A percentile compares a stretch with the other conserved stretches of the same genome.
These are phyloP conservation scores for Lentinula edodes DNA, from an alignment of 768 basidiomycete species.

Conservation along the genomic window DNA sequence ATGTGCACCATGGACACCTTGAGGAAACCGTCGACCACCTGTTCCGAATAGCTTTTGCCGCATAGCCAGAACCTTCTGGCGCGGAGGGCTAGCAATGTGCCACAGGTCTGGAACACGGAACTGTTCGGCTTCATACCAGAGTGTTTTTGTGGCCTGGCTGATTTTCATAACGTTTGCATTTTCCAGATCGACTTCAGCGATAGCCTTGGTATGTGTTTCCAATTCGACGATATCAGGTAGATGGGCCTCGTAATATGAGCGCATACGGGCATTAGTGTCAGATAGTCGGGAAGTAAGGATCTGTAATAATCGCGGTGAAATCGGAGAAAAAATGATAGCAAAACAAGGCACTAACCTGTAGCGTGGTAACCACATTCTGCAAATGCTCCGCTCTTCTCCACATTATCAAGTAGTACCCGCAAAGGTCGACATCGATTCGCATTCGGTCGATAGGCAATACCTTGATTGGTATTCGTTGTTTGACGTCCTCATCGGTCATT, in stretches of 20 bases:
- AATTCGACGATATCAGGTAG: constrained; percentile 40
- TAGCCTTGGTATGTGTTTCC: constrained; percentile 38
- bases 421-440: constrained; percentile 75
- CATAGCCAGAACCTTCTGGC: constrained; percentile 58
- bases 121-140: constrained; percentile 69
- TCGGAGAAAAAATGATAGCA: constrained; percentile 2
- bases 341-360: constrained; percentile 35
- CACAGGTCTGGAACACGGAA: constrained; percentile 62
- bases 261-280: constrained; percentile 49
- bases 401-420: constrained; percentile 70
- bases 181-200: constrained; percentile 47
- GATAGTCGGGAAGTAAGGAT: constrained; percentile 50
- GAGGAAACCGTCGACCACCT: constrained; percentile 42
- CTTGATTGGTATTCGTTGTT: constrained; percentile 7
- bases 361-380: constrained; percentile 53
- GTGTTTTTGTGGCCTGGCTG: constrained; percentile 57
- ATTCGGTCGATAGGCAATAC: constrained; percentile 58
- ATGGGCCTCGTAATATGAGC: constrained; percentile 53
- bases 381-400: constrained; percentile 63
- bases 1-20: constrained; percentile 50
- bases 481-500: neutral
- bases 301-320: constrained; percentile 17
- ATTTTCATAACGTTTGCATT: constrained; percentile 45
- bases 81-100: constrained; percentile 54
- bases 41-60: constrained; percentile 67